Percentiles rank a stretch among this genome's conserved stretches.
Evolutionary conservation across 2,329 filamentous ascomycete species (phyloP).

Genomic region (Penicillium vulpinum): DNA sequence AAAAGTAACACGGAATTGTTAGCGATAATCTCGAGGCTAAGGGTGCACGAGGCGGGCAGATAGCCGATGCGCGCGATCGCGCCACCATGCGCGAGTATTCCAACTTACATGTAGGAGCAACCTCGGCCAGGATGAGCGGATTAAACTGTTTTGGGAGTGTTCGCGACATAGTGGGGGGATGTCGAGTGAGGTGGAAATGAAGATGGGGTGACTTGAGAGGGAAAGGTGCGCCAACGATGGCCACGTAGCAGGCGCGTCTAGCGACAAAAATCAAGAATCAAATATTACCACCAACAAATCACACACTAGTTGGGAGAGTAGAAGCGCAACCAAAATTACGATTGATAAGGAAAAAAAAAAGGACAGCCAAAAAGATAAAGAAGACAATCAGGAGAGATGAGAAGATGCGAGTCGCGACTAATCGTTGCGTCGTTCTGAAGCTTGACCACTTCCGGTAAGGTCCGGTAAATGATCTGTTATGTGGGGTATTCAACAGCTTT

Average conservation of each 20-base stretch:
- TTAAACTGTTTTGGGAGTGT: constrained; percentile 49
- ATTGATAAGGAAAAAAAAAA: constrained; percentile 4
- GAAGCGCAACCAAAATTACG: neutral
- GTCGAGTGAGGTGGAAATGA: constrained; percentile 11
- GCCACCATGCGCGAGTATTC: constrained; percentile 16
- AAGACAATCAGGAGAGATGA: constrained; percentile 26
- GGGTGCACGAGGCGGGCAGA: constrained; percentile 6
- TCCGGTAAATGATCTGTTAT: constrained; percentile 16
- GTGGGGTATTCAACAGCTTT: neutral
- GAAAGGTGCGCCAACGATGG: constrained; percentile 38
- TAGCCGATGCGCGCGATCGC: constrained; percentile 16
- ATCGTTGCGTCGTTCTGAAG: constrained; percentile 16
- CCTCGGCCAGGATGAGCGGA: constrained; percentile 46
- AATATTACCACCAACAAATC: constrained; percentile 18
- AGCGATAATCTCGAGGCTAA: constrained; percentile 13
- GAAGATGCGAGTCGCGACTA: constrained; percentile 21
- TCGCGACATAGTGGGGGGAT: constrained; percentile 41
- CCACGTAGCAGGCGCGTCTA: constrained; percentile 49
- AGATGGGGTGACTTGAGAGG: constrained; percentile 15
- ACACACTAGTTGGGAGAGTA: neutral
- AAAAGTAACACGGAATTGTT: constrained; percentile 11
- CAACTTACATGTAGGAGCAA: constrained; percentile 48
- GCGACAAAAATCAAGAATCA: constrained; percentile 11
- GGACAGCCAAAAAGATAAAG: constrained; percentile 11
- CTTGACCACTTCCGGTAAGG: constrained; percentile 28